A percentile compares a stretch with the other conserved stretches of the same genome.
phyloP scores from a whole-genome alignment of 768 basidiomycete genomes.

The Panaeolus papilionaceus region DNA sequence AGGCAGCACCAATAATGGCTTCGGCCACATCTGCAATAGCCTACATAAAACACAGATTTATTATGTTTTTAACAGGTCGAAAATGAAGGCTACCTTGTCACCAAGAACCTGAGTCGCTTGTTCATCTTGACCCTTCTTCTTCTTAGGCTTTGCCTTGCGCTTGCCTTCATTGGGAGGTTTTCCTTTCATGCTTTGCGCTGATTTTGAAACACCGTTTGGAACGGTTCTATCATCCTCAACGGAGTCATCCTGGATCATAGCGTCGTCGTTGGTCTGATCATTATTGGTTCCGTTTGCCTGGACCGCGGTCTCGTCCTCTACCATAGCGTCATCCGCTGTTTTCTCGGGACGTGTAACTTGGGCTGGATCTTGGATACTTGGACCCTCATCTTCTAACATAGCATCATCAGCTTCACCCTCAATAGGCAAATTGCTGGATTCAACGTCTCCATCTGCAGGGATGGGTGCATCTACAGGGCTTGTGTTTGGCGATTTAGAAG shows the following conservation, averaged over 20 bases:
- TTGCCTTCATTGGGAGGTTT: constrained; percentile 27
- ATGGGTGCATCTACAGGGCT: not conserved
- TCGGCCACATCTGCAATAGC: constrained; percentile 86
- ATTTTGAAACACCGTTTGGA: not conserved
- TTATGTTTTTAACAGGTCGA: not conserved
- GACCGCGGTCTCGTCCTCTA: constrained; percentile 4
- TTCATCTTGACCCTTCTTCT: constrained; percentile 43
- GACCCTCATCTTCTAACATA: not conserved
- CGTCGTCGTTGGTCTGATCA: not conserved
- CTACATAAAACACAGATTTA: constrained; percentile 40
- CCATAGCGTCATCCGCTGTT: not conserved
- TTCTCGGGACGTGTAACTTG: not conserved
- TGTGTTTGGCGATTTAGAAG: not conserved
- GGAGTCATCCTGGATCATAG: constrained; percentile 8
- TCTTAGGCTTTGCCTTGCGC: constrained; percentile 35
- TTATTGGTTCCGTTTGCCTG: constrained; percentile 5
- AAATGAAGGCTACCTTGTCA: constrained; percentile 64
- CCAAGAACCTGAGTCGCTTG: constrained; percentile 60
- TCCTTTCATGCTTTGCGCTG: constrained; percentile 9
- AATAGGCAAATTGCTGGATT: not conserved
- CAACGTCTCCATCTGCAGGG: not conserved
- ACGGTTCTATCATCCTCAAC: not conserved
- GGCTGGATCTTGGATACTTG: not conserved
- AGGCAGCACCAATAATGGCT: constrained; percentile 85
- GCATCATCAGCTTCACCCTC: not conserved